Conservation (phyloP, 1,284 basidiomycete species). For the Tremellales sp. region DNA sequence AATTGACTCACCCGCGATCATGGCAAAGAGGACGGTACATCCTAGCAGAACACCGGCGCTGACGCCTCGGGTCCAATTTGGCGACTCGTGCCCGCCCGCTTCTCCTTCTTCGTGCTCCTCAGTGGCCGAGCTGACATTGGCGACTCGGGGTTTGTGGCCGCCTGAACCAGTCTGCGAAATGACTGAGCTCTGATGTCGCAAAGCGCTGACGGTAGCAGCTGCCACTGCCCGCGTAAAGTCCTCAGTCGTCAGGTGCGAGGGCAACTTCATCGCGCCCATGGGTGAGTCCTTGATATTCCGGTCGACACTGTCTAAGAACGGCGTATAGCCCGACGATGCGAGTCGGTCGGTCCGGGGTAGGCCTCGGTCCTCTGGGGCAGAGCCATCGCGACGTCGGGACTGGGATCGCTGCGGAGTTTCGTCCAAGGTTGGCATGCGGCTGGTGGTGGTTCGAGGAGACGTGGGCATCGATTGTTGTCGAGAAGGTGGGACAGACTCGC, state of each 20-base stretch:
- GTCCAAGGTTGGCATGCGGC: not conserved
- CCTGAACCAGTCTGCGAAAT: constrained; percentile 11
- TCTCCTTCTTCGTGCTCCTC: constrained; percentile 45
- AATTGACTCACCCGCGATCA: constrained; percentile 83
- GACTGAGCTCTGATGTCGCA: constrained; percentile 59
- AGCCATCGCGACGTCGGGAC: not conserved
- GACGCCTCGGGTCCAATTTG: constrained; percentile 84
- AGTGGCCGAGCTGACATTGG: not conserved
- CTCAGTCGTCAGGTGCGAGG: constrained; percentile 68
- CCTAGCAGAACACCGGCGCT: constrained; percentile 80
- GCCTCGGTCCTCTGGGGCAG: constrained; percentile 1
- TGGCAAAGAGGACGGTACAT: constrained; percentile 90
- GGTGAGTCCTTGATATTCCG: constrained; percentile 13
- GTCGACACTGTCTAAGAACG: constrained; percentile 66
- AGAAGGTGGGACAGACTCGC: not conserved
- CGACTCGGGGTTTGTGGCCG: constrained; percentile 4
- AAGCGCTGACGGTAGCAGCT: constrained; percentile 79
- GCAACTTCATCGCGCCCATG: constrained; percentile 58
- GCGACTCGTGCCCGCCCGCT: constrained; percentile 87
- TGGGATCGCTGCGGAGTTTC: not conserved
- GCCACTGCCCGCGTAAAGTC: constrained; percentile 88
- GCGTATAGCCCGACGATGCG: constrained; percentile 53
- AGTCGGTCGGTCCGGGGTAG: constrained; percentile 6
- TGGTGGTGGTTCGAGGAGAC: not conserved
- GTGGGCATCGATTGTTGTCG: not conserved